Percentiles rank a stretch among this genome's conserved stretches.
phyloP scores from a whole-genome alignment of 2,329 filamentous ascomycete genomes.

The Coniochaeta sp. region DNA sequence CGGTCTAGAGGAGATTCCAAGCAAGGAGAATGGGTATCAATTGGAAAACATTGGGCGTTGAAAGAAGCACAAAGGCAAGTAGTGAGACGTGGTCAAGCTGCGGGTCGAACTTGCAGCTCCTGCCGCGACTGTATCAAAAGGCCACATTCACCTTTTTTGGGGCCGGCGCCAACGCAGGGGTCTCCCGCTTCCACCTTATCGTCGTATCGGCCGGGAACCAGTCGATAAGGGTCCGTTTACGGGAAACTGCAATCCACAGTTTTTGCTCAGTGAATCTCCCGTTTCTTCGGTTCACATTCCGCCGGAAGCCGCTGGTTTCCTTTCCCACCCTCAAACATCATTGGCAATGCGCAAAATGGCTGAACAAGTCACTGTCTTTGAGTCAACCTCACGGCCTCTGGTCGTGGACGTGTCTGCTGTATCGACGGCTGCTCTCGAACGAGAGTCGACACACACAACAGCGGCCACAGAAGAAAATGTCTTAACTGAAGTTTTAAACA shows the following conservation, averaged over 20 bases:
- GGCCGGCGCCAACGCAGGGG: not conserved
- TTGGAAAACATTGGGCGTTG: not conserved
- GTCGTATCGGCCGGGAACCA: not conserved
- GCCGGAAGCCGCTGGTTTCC: too few species aligned
- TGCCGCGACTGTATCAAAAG: slow-evolving; percentile 2
- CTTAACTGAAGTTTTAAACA: too few species aligned
- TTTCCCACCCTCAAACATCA: too few species aligned
- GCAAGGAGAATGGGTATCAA: not conserved
- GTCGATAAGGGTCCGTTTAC: not conserved
- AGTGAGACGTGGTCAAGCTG: slow-evolving; percentile 3
- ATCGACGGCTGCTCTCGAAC: too few species aligned
- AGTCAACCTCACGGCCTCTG: too few species aligned
- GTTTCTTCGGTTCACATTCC: too few species aligned
- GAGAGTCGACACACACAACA: too few species aligned
- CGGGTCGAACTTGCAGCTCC: slow-evolving; percentile 3
- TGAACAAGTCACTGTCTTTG: too few species aligned
- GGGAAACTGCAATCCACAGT: too few species aligned
- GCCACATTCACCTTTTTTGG: slow-evolving; percentile 9
- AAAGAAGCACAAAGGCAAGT: not conserved
- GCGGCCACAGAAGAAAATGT: too few species aligned
- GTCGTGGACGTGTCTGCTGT: too few species aligned
- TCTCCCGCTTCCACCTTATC: not conserved
- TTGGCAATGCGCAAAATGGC: too few species aligned
- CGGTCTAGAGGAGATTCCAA: not conserved
- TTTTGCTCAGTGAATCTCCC: not conserved